A percentile compares a stretch with the other conserved stretches of the same genome.
These are phyloP conservation scores for Ramularia endophylla DNA, from an alignment of 2,329 filamentous ascomycete species.

Conservation along the genomic window DNA sequence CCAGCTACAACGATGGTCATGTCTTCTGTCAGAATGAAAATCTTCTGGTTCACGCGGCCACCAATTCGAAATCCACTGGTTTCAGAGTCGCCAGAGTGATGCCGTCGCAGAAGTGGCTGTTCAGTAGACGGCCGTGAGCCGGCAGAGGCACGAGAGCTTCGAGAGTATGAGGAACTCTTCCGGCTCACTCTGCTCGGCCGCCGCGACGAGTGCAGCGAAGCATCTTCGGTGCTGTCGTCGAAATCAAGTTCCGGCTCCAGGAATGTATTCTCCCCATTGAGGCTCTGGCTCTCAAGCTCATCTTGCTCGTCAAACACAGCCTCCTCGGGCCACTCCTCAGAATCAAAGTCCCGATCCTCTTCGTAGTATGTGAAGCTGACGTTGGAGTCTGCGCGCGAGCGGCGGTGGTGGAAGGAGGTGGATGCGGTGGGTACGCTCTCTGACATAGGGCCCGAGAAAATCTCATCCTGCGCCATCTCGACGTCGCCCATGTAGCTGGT, in stretches of 20 bases:
- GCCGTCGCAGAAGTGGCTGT: constrained; percentile 63
- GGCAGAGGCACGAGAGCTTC: constrained; percentile 50
- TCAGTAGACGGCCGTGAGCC: constrained; percentile 17
- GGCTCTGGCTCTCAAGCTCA: constrained; percentile 35
- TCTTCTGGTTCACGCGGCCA: constrained; percentile 73
- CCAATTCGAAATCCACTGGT: constrained; percentile 55
- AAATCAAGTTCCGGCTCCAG: constrained; percentile 31
- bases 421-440: constrained; percentile 94
- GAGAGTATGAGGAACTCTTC: constrained; percentile 18
- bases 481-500: constrained; percentile 74
- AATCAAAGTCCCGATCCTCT: constrained; percentile 56
- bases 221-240: constrained; percentile 9
- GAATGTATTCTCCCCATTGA: constrained; percentile 31
- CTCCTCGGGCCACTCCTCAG: constrained; percentile 47
- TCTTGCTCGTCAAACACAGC: constrained; percentile 42
- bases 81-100: constrained; percentile 64
- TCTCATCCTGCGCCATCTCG: constrained; percentile 97
- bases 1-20: constrained; percentile 90
- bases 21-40: constrained; percentile 90
- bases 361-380: constrained; percentile 86
- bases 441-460: constrained; percentile 87
- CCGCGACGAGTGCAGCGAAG: constrained; percentile 14
- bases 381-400: constrained; percentile 72
- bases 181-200: constrained; percentile 36
- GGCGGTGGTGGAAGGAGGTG: constrained; percentile 83